Evolutionary conservation across 257 asterid genomes (phyloP), one percentile per base, ranked within the genome.

Genomic region (Anisodus tanguticus): DNA sequence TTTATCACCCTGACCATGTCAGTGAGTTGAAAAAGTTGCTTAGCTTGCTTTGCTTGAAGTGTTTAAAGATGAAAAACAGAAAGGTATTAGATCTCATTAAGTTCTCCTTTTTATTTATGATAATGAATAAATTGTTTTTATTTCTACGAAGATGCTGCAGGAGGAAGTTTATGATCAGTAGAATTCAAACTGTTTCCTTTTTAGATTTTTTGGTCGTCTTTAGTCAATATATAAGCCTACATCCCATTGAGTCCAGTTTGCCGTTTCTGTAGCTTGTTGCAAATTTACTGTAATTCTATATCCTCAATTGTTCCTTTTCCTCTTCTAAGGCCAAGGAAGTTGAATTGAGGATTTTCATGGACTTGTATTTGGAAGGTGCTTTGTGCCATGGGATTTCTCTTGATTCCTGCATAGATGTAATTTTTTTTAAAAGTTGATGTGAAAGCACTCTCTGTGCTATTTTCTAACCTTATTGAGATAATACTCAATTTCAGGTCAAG

Each of bases 1-100:
- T 94, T 53, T 96, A 94, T 85, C 98, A 96, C 89, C 99, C 99
- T 12, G 97, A 93, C 81, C 99, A 96, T 92, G 97, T 96, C 78
- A 64, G 85, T 37, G 98, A 96, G 85, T 90, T 96, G 85, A 94
- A 92, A 89, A 86, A 87, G 82, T 84, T 96, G 91, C 86, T 96
- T 87, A 90, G 93, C 87, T 86, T 94, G 86, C 77, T 96, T 88
- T 96, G 99, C 91, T 83, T 95, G 83, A 93, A 93, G 89, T 95
- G 98, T 80, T 88, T 96, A 90, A 95, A 92, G 90, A 47, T 93
- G 84, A 93, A 89, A 86, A 93, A 84, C 83, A 87, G 94, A 87
- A 94, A 92, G 99, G 99, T 96, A 90, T 51, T 82, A 11, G 83
- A 79, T 37, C 82, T 15, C 79, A 53, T 59, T 31, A 82, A 17